These are phyloP conservation scores for Westerdykella ornata DNA, from an alignment of 2,329 filamentous ascomycete species.

Conservation along the genomic window DNA sequence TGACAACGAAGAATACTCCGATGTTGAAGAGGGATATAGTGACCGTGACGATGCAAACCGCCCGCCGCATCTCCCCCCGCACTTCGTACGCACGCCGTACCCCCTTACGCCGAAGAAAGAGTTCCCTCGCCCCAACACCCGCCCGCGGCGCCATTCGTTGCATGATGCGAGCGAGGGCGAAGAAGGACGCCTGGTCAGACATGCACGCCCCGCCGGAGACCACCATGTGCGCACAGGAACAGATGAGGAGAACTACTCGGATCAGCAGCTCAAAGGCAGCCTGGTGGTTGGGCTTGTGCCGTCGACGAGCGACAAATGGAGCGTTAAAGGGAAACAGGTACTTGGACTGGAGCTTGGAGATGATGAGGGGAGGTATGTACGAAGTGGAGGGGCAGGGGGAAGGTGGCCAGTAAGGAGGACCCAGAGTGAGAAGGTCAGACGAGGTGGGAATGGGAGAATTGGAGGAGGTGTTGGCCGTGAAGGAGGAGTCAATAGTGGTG, in stretches of 20 bases:
- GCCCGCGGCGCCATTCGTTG: conserved; percentile 11
- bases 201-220: no score
- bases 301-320: not conserved
- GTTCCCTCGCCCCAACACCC: conserved; percentile 18
- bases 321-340: not conserved
- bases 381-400: not conserved
- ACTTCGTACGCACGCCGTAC: conserved; percentile 26
- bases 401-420: not conserved
- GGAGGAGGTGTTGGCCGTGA: not conserved
- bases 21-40: not conserved
- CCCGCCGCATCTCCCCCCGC: conserved; percentile 14
- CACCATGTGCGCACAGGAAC: no score
- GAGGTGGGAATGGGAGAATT: not conserved
- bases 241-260: no score
- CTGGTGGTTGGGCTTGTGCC: not conserved
- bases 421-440: not conserved
- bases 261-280: not conserved
- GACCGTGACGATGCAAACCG: conserved; percentile 7
- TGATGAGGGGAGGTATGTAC: no score
- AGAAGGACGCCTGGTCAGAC: no score
- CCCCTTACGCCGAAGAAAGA: conserved; percentile 21
- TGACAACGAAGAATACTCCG: not conserved
- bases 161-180: not conserved
- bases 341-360: not conserved
- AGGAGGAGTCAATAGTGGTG: no score